These are phyloP conservation scores for Fusarium palustre DNA, from an alignment of 2,329 filamentous ascomycete genomes.

Conservation along the genomic window DNA sequence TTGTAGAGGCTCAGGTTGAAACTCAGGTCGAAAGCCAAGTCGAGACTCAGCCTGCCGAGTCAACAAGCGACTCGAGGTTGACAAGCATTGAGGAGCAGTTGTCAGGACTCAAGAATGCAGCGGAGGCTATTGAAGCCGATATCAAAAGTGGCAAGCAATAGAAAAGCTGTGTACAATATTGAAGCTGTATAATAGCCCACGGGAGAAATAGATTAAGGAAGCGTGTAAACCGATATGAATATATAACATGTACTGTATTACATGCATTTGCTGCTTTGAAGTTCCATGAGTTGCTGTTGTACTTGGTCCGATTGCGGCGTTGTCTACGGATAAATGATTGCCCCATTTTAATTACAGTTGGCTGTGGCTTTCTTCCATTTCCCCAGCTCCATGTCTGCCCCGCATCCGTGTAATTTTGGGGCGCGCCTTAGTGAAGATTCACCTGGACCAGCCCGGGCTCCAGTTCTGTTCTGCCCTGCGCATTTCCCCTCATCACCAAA, in stretches of 20 bases:
- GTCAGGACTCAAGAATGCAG: slow-evolving; percentile 31
- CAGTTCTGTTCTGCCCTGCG: slow-evolving; percentile 41
- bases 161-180: slow-evolving; percentile 45
- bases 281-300: background rate
- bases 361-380: slow-evolving; percentile 1
- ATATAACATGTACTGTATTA: slow-evolving; percentile 15
- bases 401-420: slow-evolving; percentile 16
- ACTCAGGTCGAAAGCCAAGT: background rate
- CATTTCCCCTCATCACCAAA: slow-evolving; percentile 53
- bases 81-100: slow-evolving; percentile 41
- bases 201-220: slow-evolving; percentile 30
- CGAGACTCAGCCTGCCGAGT: background rate
- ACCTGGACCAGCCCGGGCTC: slow-evolving; percentile 10
- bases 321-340: slow-evolving; percentile 34
- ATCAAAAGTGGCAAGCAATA: slow-evolving; percentile 41
- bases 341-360: slow-evolving; percentile 10
- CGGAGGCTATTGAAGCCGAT: slow-evolving; percentile 40
- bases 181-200: slow-evolving; percentile 39
- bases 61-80: slow-evolving; percentile 18
- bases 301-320: slow-evolving; percentile 30
- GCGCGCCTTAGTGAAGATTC: slow-evolving; percentile 6
- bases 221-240: slow-evolving; percentile 33
- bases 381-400: slow-evolving; percentile 23
- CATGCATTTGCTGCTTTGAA: background rate
- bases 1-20: slow-evolving; percentile 2